Base-by-base conservation (phyloP, 2,329 filamentous ascomycete species). In the Periconia sp. region DNA sequence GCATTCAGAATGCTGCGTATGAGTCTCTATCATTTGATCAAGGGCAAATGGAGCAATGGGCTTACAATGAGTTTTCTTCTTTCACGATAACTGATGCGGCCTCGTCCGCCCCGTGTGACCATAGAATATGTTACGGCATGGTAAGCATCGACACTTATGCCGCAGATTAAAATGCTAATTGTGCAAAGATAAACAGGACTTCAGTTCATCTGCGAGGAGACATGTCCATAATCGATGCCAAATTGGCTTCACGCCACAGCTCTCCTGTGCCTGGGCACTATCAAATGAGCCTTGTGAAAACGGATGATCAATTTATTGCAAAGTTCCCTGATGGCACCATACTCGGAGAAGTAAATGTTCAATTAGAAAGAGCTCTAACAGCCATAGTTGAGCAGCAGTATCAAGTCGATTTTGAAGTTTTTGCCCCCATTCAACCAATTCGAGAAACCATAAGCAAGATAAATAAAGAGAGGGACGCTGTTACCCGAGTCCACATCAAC, bases 401-500 rank as follows among this genome's bases (percentile, higher is more conserved):
- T 8, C 23, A 40, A 11, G 45, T 69, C 10, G 56, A 64, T 3
- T 60, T 63, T 11, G 66, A 69, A 47, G 65, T 64, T 2, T 62
- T 68, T 11, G 60, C 56, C 15, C 62, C 61, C 3, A 55, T 56
- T 2, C 47, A 27, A 44, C 45, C 55, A 1, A 59, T 63, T 13
- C 55, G 61, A 17, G 66, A 70, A n/a, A 64, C 59, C 0, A 64
- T 70, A 15, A 43, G 50, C 2, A 57, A 54, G 33, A 59, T 62
- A 2, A 57, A 41, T 0, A 66, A 63, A 35, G 62, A 56, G 5
- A 63, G 65, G 33, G 65, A 68, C 15, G 67, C 67, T 0, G 55
- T 67, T 19, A 56, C 63, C 11, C 56, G 67, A 2, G 58, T 68
- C 15, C 59, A 67, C 42, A 59, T 70, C 9, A 69, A 63, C 30